Percentiles rank a stretch among this genome's conserved stretches.
Conservation (phyloP, 805 yeast genomes). For the Huiozyma naganishii region DNA sequence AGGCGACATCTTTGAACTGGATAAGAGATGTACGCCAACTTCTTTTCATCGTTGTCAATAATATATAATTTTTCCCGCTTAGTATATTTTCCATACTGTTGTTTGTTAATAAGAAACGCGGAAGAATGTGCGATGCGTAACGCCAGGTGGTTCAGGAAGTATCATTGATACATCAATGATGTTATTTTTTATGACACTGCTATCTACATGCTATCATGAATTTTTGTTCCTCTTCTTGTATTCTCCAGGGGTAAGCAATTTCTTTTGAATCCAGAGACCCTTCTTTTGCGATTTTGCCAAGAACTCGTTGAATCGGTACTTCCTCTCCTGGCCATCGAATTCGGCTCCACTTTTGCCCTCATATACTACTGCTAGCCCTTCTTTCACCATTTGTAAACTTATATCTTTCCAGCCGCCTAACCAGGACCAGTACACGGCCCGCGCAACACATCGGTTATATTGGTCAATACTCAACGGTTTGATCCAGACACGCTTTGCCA, state of each 20-base stretch:
- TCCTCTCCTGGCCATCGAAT: constrained; percentile 64
- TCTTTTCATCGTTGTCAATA: no score
- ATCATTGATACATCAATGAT: no score
- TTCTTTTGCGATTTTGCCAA: constrained; percentile 42
- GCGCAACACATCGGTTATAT: constrained; percentile 78
- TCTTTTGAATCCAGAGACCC: constrained; percentile 62
- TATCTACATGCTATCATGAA: no score
- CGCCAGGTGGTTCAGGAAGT: no score
- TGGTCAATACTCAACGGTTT: constrained; percentile 80
- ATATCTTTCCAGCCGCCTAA: constrained; percentile 69
- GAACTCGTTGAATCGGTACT: constrained; percentile 49
- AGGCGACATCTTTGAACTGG: no score
- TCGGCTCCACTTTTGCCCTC: constrained; percentile 76
- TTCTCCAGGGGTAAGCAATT: constrained; percentile 64
- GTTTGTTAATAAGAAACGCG: no score
- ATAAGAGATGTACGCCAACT: no score
- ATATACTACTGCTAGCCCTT: constrained; percentile 80
- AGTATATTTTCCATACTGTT: no score
- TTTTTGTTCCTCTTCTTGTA: constrained; percentile 37
- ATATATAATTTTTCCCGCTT: no score
- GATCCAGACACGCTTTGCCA: constrained; percentile 60
- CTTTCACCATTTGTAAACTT: constrained; percentile 74
- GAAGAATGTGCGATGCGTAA: no score
- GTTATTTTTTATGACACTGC: no score
- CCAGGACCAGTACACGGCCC: constrained; percentile 44